Evolutionary conservation across 306 rosid genomes (phyloP).

Genomic region (Carpinus fangiana): DNA sequence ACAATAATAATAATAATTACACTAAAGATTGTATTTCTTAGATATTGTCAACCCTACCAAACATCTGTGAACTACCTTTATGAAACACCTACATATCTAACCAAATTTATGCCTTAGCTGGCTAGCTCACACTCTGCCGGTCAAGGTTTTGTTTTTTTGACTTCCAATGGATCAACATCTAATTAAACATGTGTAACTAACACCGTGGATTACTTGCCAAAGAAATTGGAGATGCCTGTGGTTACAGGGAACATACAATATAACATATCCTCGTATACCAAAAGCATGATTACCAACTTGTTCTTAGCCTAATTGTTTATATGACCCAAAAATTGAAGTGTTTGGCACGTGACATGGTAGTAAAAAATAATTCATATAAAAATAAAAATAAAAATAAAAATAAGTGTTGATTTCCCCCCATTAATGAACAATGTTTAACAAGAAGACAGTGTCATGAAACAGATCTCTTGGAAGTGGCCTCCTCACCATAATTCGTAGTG

Average conservation of each 20-base stretch:
- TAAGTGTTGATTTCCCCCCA: too few relatives aligned
- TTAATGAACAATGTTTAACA: too few relatives aligned
- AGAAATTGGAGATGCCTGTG: neutral
- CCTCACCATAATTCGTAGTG: conserved; percentile 31
- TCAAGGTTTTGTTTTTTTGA: neutral
- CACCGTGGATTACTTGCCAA: neutral
- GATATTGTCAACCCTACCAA: neutral
- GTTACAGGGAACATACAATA: too few relatives aligned
- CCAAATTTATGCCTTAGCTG: neutral
- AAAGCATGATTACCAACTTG: neutral
- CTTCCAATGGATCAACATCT: neutral
- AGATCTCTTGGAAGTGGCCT: conserved; percentile 33
- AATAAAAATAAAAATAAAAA: too few relatives aligned
- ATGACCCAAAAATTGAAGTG: neutral
- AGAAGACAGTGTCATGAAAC: conserved; percentile 33
- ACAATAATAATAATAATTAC: too few relatives aligned
- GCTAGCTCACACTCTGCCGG: too few relatives aligned
- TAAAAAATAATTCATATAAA: too few relatives aligned
- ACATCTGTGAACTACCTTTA: neutral
- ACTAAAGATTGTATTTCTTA: too few relatives aligned
- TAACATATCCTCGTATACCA: neutral
- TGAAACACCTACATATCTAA: neutral
- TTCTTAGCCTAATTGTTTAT: neutral
- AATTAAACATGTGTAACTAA: neutral
- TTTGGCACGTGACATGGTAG: too few relatives aligned